Base-by-base conservation (phyloP, 371 early-diverging fungal species). In the Choanephora cucurbitarum region DNA sequence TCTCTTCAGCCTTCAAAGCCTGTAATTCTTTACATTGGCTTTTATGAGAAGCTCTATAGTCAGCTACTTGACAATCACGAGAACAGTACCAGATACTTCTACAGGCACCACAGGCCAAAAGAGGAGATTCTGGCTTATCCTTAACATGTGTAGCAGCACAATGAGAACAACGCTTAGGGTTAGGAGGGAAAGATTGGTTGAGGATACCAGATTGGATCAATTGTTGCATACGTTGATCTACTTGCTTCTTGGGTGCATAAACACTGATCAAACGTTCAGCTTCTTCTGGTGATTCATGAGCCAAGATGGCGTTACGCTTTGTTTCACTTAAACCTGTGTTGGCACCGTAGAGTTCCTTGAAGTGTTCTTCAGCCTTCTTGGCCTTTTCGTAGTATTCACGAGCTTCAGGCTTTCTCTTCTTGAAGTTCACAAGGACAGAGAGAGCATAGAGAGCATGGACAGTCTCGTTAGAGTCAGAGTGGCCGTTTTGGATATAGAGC, bases 71-170 rank as follows among this genome's bases (percentile, higher is more conserved):
- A 66, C 85, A 85, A 9, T 83, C 82, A 56, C 81, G 75, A 53
- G 78, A 78, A 65, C 85, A 85, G 58, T 85, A 85, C 67, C 82
- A 83, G 37, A 83, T 81, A 58, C 76, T 75, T 69, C 67, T 74
- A 68, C 85, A 85, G 48, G 75, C 82, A 67, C 77, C 78, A 60
- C 85, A 85, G 67, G 78, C 77, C 52, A 82, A 66, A 48, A 85
- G 62, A 13, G 83, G 70, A 57, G 79, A 62, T 28, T 73, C 78
- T 40, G 79, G 71, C 23, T 77, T 69, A 58, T 80, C 82, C 55
- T 80, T 73, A 11, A 67, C 72, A 44, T 72, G 68, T 18, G 62
- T 47, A 24, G 76, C 67, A 61, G 78, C 80, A 56, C 85, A 84
- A 62, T 79, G 72, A 33, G 85, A 82, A 55, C 85, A 84, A 18